Base-by-base conservation (phyloP, 768 basidiomycete genomes). In the Podaxis sp. region DNA sequence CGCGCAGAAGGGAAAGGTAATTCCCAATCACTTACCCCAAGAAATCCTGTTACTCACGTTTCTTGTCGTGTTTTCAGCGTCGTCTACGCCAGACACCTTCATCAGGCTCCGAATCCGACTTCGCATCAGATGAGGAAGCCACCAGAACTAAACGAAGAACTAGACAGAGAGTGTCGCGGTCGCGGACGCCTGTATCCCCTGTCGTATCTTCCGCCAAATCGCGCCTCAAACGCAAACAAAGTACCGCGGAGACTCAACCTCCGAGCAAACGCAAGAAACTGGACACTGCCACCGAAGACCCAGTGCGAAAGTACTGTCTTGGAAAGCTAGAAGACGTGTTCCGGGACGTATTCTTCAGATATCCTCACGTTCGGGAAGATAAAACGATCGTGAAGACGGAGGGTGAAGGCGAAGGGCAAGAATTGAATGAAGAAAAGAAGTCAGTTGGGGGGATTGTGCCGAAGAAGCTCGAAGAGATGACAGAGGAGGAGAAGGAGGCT, bases 281-380 rank as follows among this genome's bases (percentile, higher is more conserved):
- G 5, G 70, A 71, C 40, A 73, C 75, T 11, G 72, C 77, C 0
- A 71, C 75, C 5, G 87, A 87, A n/a, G 91, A 94, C 66, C 84
- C 89, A 7, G 80, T 84, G 0, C 80, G 92, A 63, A 91, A 87
- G 69, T 93, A 92, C 65, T 94, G 92, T 71, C 76, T 90, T 52
- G 81, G 82, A 13, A 92, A 92, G 72, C 73, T 93, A 65, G 82
- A 85, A 66, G 88, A 89, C 51, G 74, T 92, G 62, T 84, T 93
- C 71, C 76, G 76, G 62, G 81, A 86, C 28, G 84, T 93, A 21
- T 93, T 90, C 71, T 65, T 85, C 64, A 80, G 84, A 62, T 90
- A 92, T 73, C 89, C 89, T 21, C 79, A 82, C 71, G 72, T 80
- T 46, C 75, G 71, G 61, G 71, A 32, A 7, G 32, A 32, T 32